phyloP scores from a whole-genome alignment of 768 basidiomycete species.

The Basidioascus undulatus region DNA sequence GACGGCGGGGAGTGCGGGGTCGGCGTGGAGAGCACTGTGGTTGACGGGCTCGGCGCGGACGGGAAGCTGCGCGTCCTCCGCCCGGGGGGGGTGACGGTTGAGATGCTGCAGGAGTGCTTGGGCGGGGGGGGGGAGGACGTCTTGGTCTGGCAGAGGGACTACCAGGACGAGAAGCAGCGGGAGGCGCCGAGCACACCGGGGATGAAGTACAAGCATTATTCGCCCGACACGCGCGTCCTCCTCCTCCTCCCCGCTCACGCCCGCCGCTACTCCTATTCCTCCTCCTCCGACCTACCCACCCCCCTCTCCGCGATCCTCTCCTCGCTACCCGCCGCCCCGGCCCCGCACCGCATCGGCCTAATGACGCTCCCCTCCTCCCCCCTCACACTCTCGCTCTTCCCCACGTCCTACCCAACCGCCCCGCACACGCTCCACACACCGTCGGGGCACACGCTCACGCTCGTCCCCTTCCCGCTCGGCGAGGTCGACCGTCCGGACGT shows the following conservation, averaged over 20 bases:
- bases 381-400: constrained; percentile 2
- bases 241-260: constrained; percentile 34
- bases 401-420: not conserved
- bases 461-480: constrained; percentile 15
- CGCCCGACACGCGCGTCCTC: constrained; percentile 64
- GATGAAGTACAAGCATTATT: constrained; percentile 97
- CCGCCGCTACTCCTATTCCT: not conserved
- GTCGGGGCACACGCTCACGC: not conserved
- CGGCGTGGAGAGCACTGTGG: constrained; percentile 85
- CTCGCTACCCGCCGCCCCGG: not conserved
- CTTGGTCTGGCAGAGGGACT: constrained; percentile 37
- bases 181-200: constrained; percentile 78
- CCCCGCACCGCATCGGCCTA: constrained; percentile 6
- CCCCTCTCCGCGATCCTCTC: not conserved
- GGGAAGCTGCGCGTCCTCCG: constrained; percentile 58
- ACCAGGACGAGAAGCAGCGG: constrained; percentile 40
- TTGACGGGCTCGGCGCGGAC: constrained; percentile 57
- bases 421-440: no score
- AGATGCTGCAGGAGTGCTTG: constrained; percentile 38
- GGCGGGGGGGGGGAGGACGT: not conserved
- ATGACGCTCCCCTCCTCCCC: constrained; percentile 14
- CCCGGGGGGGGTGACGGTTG: constrained; percentile 79
- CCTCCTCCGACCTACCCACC: not conserved
- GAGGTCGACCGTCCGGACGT: constrained; percentile 23
- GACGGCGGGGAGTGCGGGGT: constrained; percentile 82